These are phyloP conservation scores for Athelia sp. DNA, from an alignment of 1,284 basidiomycete species.

Conservation along the genomic window DNA sequence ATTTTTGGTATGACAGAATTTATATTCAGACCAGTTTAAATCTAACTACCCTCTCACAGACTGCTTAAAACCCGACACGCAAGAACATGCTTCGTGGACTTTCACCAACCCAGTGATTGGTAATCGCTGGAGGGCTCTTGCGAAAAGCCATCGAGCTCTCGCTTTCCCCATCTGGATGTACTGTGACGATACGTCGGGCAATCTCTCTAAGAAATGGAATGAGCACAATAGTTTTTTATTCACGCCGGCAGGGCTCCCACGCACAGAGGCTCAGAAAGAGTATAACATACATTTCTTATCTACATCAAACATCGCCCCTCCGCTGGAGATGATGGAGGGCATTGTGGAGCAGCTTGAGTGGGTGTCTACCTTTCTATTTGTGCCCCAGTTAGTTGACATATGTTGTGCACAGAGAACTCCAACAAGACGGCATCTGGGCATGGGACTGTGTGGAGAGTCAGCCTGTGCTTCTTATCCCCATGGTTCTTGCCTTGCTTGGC, in stretches of 20 bases:
- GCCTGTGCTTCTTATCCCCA: slow-evolving; percentile 10
- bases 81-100: not conserved
- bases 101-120: not conserved
- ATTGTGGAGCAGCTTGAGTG: slow-evolving; percentile 15
- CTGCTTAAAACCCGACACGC: not conserved
- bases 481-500: slow-evolving; percentile 14
- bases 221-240: slow-evolving; percentile 29
- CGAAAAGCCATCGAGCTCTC: slow-evolving; percentile 11
- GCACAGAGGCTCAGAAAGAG: slow-evolving; percentile 14
- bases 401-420: slow-evolving; percentile 7
- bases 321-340: slow-evolving; percentile 21
- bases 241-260: slow-evolving; percentile 23
- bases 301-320: slow-evolving; percentile 21
- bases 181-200: slow-evolving; percentile 31
- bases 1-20: not conserved
- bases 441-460: slow-evolving; percentile 12
- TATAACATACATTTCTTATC: slow-evolving; percentile 24
- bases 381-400: not conserved
- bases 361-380: not conserved
- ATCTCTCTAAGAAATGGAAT: slow-evolving; percentile 32
- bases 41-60: too few relatives aligned
- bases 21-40: not conserved
- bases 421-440: slow-evolving; percentile 12
- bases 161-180: slow-evolving; percentile 24
- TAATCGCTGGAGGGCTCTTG: slow-evolving; percentile 14